Conservation (phyloP, 163 green algal species). For the Trebouxia gelatinosa region DNA sequence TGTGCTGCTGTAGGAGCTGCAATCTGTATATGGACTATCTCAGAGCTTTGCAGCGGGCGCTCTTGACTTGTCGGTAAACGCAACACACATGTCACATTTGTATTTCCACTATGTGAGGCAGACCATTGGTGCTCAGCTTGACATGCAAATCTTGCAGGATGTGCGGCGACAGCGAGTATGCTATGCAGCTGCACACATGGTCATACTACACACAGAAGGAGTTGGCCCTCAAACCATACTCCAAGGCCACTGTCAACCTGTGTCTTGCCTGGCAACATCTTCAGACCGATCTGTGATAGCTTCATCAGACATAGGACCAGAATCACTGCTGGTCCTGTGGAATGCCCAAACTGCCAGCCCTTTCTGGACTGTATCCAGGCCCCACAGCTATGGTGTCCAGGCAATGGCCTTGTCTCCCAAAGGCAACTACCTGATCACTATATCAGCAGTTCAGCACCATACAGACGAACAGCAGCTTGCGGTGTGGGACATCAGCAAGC, state of each 20-base stretch:
- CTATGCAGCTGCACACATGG: conserved; percentile 63
- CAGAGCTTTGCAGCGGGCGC: conserved; percentile 25
- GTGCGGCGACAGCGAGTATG: conserved; percentile 51
- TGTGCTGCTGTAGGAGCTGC: conserved; percentile 44
- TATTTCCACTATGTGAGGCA: background rate
- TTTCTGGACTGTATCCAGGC: conserved; percentile 50
- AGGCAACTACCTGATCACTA: conserved; percentile 53
- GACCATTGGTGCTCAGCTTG: background rate
- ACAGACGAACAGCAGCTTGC: conserved; percentile 54
- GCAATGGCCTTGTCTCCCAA: conserved; percentile 69
- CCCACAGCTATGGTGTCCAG: conserved; percentile 54
- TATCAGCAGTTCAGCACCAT: conserved; percentile 41
- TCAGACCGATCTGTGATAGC: conserved; percentile 59
- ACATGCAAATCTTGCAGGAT: conserved; percentile 31
- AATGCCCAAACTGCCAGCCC: conserved; percentile 57
- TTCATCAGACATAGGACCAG: conserved; percentile 62
- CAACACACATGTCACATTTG: background rate
- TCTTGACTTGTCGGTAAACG: conserved; percentile 51
- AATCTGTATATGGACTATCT: conserved; percentile 58
- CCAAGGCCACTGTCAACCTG: conserved; percentile 73
- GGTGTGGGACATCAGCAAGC: conserved; percentile 53
- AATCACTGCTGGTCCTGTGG: conserved; percentile 74
- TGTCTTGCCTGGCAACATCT: conserved; percentile 58
- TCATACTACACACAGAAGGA: conserved; percentile 58
- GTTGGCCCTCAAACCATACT: conserved; percentile 54